Percentiles rank a stretch among this genome's conserved stretches.
Evolutionary conservation across 495 filamentous ascomycete species (phyloP).

Genomic region (Aspergillus olivimuriae): DNA sequence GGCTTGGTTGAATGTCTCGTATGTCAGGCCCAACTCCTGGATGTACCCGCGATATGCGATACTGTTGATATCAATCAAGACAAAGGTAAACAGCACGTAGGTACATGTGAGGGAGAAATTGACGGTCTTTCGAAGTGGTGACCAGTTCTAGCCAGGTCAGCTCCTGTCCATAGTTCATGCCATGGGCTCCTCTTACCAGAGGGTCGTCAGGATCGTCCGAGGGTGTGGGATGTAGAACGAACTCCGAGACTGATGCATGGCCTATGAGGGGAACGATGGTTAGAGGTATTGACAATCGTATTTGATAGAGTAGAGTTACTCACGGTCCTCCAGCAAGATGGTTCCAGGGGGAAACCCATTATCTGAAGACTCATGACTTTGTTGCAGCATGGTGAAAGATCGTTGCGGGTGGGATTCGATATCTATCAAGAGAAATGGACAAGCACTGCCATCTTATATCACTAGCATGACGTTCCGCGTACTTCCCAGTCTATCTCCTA

Average conservation of each 20-base stretch:
- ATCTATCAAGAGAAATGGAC: no score
- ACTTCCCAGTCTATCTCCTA: background rate
- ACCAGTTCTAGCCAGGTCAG: constrained; percentile 13
- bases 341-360: background rate
- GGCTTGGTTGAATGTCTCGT: constrained; percentile 22
- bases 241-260: background rate
- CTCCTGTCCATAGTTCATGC: background rate
- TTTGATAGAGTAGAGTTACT: background rate
- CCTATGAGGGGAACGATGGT: background rate
- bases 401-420: no score
- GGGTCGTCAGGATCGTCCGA: constrained; percentile 19
- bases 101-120: constrained; percentile 30
- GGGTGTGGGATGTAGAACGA: constrained; percentile 7
- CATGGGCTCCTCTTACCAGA: constrained; percentile 7
- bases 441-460: background rate
- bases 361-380: background rate
- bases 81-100: constrained; percentile 26
- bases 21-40: constrained; percentile 19
- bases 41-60: constrained; percentile 20
- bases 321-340: background rate
- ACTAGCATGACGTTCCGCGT: no score
- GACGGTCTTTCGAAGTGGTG: constrained; percentile 19
- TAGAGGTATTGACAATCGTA: background rate
- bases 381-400: background rate
- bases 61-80: constrained; percentile 20